A percentile compares a stretch with the other conserved stretches of the same genome.
phyloP scores from a whole-genome alignment of 495 filamentous ascomycete genomes.

The Penicillium cosmopolitanum region DNA sequence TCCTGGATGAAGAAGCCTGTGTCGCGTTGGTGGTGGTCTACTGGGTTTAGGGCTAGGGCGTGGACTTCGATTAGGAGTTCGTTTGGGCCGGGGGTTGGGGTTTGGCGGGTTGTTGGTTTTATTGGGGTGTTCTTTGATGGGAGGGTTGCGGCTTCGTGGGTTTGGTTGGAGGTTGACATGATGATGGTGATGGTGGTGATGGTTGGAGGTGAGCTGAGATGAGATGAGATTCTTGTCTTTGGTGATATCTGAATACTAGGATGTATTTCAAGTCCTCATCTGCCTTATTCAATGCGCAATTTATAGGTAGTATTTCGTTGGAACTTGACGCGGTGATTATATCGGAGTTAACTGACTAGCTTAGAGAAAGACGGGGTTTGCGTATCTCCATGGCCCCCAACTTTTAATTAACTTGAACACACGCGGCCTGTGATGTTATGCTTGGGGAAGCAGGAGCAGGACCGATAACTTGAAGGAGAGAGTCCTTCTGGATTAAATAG shows the following conservation, averaged over 20 bases:
- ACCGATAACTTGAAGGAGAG: too few relatives aligned
- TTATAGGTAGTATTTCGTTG: too few relatives aligned
- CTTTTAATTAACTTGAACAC: too few relatives aligned
- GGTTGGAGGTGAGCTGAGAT: background rate
- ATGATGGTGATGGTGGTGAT: slow-evolving; percentile 10
- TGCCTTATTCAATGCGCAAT: too few relatives aligned
- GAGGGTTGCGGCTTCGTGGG: slow-evolving; percentile 21
- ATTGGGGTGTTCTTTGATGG: slow-evolving; percentile 17
- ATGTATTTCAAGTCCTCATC: too few relatives aligned
- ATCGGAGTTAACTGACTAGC: too few relatives aligned
- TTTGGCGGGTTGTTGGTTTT: slow-evolving; percentile 13
- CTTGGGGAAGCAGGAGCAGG: too few relatives aligned
- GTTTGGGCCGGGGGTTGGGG: slow-evolving; percentile 19
- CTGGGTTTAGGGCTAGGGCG: slow-evolving; percentile 51
- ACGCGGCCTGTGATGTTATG: too few relatives aligned
- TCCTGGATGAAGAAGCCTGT: slow-evolving; percentile 28
- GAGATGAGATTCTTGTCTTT: background rate
- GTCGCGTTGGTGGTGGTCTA: slow-evolving; percentile 42
- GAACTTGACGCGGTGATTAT: too few relatives aligned
- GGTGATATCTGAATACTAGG: background rate
- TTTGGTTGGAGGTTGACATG: background rate
- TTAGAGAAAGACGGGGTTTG: too few relatives aligned
- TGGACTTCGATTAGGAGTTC: slow-evolving; percentile 49
- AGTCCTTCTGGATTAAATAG: too few relatives aligned
- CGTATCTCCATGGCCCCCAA: too few relatives aligned